These are phyloP conservation scores for Sanghuangporus weigelae DNA, from an alignment of 1,284 basidiomycete genomes.

Conservation along the genomic window DNA sequence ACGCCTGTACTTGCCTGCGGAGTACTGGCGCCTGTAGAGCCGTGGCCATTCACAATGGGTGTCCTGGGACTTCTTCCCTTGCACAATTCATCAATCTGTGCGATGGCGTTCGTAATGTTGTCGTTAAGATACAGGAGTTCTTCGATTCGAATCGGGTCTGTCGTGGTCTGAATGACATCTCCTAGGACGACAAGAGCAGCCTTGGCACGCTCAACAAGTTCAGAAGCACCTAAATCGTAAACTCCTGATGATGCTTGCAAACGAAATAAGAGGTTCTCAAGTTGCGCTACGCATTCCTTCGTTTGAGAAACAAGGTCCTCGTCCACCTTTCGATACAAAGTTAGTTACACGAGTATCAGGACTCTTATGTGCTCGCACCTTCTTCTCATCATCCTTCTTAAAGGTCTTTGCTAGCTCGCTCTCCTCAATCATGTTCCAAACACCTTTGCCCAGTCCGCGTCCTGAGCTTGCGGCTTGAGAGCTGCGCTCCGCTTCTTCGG, in stretches of 20 bases:
- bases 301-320: slow-evolving; percentile 51
- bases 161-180: slow-evolving; percentile 50
- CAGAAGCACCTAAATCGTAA: slow-evolving; percentile 21
- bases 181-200: slow-evolving; percentile 54
- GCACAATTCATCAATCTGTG: slow-evolving; percentile 32
- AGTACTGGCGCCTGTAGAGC: not conserved
- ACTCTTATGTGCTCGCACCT: slow-evolving; percentile 34
- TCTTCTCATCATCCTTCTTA: slow-evolving; percentile 53
- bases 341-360: not conserved
- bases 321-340: slow-evolving; percentile 35
- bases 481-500: slow-evolving; percentile 68
- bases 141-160: slow-evolving; percentile 55
- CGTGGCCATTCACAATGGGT: slow-evolving; percentile 1
- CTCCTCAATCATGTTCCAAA: slow-evolving; percentile 79
- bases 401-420: slow-evolving; percentile 71
- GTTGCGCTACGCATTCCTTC: slow-evolving; percentile 39
- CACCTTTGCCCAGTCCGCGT: slow-evolving; percentile 50
- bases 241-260: slow-evolving; percentile 33
- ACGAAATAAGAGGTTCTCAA: slow-evolving; percentile 41
- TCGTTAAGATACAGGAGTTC: slow-evolving; percentile 72
- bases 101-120: slow-evolving; percentile 49
- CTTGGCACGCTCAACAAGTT: slow-evolving; percentile 45
- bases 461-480: slow-evolving; percentile 31
- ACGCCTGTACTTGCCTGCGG: slow-evolving; percentile 6
- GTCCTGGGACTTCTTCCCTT: not conserved